Percentiles rank a stretch among this genome's conserved stretches.
phyloP scores from a whole-genome alignment of 371 early-diverging fungal species.

The Nematocida sp. region DNA sequence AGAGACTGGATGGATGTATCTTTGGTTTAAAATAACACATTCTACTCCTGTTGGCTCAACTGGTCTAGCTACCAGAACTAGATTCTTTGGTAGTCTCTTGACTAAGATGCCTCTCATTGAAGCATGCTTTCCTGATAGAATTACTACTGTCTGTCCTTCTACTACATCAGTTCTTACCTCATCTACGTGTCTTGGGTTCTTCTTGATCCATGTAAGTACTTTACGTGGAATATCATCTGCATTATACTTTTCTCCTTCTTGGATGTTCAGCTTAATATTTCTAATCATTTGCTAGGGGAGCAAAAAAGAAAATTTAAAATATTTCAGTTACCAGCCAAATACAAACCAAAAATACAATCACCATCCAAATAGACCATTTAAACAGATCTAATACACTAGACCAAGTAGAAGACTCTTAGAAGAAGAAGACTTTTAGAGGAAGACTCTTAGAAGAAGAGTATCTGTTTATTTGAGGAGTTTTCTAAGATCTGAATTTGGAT shows the following conservation, averaged over 20 bases:
- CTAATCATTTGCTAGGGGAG: slow-evolving; percentile 41
- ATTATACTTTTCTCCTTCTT: slow-evolving; percentile 20
- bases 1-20: slow-evolving; percentile 44
- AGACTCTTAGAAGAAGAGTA: not conserved
- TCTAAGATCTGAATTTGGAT: slow-evolving; percentile 56
- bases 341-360: no score
- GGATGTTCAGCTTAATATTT: slow-evolving; percentile 42
- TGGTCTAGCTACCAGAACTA: slow-evolving; percentile 25
- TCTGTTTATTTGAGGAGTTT: slow-evolving; percentile 62
- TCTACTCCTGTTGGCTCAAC: slow-evolving; percentile 3
- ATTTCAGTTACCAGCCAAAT: no score
- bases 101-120: slow-evolving; percentile 32
- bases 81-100: slow-evolving; percentile 47
- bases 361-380: no score
- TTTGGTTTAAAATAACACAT: slow-evolving; percentile 41
- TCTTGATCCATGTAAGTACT: slow-evolving; percentile 37
- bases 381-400: no score
- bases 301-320: slow-evolving; percentile 40
- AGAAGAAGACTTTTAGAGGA: not conserved
- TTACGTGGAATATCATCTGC: slow-evolving; percentile 43
- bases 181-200: slow-evolving; percentile 40
- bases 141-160: slow-evolving; percentile 42
- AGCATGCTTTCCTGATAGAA: slow-evolving; percentile 33
- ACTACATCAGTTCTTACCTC: slow-evolving; percentile 32
- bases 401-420: no score